A percentile compares a stretch with the other conserved stretches of the same genome.
Evolutionary conservation across 257 asterid species (phyloP).

Genomic region (Solanum clarkiae): DNA sequence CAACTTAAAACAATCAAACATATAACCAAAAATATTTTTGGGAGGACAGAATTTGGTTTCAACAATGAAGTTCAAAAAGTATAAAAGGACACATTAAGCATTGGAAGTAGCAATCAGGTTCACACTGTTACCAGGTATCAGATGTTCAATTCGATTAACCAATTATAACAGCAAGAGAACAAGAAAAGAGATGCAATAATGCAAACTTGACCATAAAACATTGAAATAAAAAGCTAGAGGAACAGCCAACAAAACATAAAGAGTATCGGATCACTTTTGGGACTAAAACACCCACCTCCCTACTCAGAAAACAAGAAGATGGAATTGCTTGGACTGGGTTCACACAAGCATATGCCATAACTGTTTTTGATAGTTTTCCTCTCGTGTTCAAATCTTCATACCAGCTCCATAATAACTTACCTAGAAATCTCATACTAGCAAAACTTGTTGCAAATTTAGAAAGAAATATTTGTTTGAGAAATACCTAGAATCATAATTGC

Average conservation of each 20-base stretch:
- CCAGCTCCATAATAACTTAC: neutral
- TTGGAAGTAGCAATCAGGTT: neutral
- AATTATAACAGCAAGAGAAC: neutral
- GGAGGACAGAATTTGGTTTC: neutral
- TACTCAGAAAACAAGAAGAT: neutral
- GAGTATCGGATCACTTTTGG: neutral
- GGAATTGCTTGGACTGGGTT: neutral
- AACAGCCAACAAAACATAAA: neutral
- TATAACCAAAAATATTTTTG: neutral
- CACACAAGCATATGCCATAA: neutral
- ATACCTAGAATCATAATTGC: neutral
- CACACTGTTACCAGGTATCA: neutral
- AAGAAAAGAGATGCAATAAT: neutral
- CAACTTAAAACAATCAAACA: neutral
- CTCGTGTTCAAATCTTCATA: neutral
- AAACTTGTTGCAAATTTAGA: neutral
- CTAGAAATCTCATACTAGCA: neutral
- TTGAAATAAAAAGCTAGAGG: neutral
- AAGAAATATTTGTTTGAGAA: neutral
- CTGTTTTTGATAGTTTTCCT: neutral
- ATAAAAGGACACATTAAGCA: neutral
- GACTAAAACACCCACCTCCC: neutral
- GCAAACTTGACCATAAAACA: neutral
- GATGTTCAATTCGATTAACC: neutral
- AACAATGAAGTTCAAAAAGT: neutral